phyloP scores from a whole-genome alignment of 345 rosid species.

The Sisymbrium irio region DNA sequence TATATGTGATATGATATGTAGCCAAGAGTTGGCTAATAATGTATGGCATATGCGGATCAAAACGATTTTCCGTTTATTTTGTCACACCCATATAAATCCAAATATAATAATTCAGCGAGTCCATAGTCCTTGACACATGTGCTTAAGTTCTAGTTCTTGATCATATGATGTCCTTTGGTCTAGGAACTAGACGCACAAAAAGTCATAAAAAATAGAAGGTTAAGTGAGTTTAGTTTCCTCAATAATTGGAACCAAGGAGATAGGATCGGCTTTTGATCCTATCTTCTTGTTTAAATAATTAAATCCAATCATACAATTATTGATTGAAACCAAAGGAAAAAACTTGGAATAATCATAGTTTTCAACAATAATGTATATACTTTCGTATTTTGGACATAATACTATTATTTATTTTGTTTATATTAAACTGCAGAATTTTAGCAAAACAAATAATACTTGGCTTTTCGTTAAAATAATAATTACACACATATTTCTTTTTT shows the following conservation, averaged over 20 bases:
- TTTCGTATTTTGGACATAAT: not conserved
- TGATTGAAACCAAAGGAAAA: conserved; percentile 1
- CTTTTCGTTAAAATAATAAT: too few relatives aligned
- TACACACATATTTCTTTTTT: too few relatives aligned
- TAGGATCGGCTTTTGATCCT: conserved; percentile 36
- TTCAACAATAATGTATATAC: not conserved
- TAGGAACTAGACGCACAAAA: conserved; percentile 29
- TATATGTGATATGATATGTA: not conserved
- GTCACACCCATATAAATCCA: not conserved
- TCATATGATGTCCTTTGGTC: conserved; percentile 15
- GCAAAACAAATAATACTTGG: not conserved
- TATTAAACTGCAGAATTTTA: not conserved
- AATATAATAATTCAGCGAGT: not conserved
- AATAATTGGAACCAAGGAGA: conserved; percentile 40
- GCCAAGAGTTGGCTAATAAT: not conserved
- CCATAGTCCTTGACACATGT: conserved; percentile 12
- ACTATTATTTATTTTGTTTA: not conserved
- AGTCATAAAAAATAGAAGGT: conserved; percentile 3
- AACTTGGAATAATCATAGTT: not conserved
- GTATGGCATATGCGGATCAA: not conserved
- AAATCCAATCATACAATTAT: conserved; percentile 24
- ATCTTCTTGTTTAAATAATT: conserved; percentile 27
- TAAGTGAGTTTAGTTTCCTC: conserved; percentile 29
- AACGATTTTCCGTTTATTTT: not conserved
- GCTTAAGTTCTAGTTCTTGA: not conserved